Evolutionary conservation across 2,329 filamentous ascomycete genomes (phyloP), one percentile per base, ranked within the genome.

Genomic region (Phyllosticta paracitricarpa): DNA sequence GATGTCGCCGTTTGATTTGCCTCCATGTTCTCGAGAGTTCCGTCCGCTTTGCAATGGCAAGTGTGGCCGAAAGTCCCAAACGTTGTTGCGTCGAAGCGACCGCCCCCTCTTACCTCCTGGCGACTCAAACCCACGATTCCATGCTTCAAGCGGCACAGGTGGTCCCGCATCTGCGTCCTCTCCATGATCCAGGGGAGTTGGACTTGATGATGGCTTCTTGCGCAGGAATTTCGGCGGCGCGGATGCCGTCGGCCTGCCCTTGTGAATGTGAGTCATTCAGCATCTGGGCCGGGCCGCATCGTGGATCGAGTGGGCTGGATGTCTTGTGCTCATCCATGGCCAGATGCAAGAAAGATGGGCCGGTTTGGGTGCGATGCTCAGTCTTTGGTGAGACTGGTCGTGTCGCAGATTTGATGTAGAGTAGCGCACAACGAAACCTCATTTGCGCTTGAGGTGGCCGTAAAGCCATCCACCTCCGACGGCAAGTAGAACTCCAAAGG

Each of bases 381-480:
- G 40, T n/a, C 40, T 48, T 6, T 48, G 40, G 40, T n/a, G 40
- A 48, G 40, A 48, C 40, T n/a, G 40, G 14, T 7, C 17, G n/a
- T 48, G 40, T 48, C 40, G 40, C 40, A 48, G 40, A 48, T n/a
- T 48, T 48, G 40, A 6, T 17, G 40, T 48, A 17, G 40, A 48
- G 40, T n/a, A 48, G 40, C n/a, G 12, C 12, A 9, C 9, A 54
- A 5, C 22, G 9, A 26, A 26, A 22, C 51, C 7, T 61, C 51
- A 62, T 51, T 62, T 62, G 24, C 60, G 28, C 51, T 62, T 62
- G 56, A 75, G 64, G 64, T 78, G 76, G 48, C 75, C 77, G 69
- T 79, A 79, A 22, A 77, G 69, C 66, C 75, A 77, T 48, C 76
- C 76, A 28, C 77, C 77, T 12, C 77, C 74, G 7, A 79, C 67